Conservation (phyloP, 306 rosid genomes). For the Ochetophila trinervis region DNA sequence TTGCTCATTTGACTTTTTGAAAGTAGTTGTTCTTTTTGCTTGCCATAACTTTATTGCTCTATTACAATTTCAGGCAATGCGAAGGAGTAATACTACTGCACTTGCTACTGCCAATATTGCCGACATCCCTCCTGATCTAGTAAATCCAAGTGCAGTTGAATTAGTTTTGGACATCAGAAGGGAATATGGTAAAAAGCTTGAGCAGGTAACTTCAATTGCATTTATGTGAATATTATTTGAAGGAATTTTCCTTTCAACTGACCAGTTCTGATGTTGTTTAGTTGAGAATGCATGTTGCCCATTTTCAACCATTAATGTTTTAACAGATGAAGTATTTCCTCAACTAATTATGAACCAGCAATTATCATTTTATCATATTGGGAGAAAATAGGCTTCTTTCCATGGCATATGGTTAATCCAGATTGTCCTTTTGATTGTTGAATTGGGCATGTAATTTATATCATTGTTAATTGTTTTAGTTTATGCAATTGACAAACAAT, state of each 20-base stretch:
- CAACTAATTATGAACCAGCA: neutral
- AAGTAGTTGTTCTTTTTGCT: slow-evolving; percentile 8
- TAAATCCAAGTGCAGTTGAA: slow-evolving; percentile 71
- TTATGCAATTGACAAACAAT: neutral
- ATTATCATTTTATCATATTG: neutral
- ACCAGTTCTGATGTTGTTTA: slow-evolving; percentile 14
- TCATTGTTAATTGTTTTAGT: neutral
- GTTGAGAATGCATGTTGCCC: slow-evolving; percentile 17
- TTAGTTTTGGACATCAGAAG: slow-evolving; percentile 71
- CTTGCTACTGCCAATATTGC: slow-evolving; percentile 36
- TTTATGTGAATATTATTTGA: slow-evolving; percentile 14
- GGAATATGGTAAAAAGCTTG: slow-evolving; percentile 78
- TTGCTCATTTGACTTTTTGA: slow-evolving; percentile 10
- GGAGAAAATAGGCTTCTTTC: neutral
- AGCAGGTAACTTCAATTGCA: slow-evolving; percentile 52
- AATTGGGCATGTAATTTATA: neutral
- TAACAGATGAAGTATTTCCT: neutral
- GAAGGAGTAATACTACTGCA: slow-evolving; percentile 43
- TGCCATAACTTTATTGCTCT: slow-evolving; percentile 17
- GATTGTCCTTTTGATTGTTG: neutral
- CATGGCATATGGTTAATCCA: neutral
- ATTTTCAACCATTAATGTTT: slow-evolving; percentile 5
- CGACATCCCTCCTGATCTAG: slow-evolving; percentile 72
- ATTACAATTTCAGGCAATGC: slow-evolving; percentile 54
- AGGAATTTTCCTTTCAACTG: neutral